A percentile compares a stretch with the other conserved stretches of the same genome.
phyloP scores from a whole-genome alignment of 1,139 yeast species.

The Meyerozyma athensensis region DNA sequence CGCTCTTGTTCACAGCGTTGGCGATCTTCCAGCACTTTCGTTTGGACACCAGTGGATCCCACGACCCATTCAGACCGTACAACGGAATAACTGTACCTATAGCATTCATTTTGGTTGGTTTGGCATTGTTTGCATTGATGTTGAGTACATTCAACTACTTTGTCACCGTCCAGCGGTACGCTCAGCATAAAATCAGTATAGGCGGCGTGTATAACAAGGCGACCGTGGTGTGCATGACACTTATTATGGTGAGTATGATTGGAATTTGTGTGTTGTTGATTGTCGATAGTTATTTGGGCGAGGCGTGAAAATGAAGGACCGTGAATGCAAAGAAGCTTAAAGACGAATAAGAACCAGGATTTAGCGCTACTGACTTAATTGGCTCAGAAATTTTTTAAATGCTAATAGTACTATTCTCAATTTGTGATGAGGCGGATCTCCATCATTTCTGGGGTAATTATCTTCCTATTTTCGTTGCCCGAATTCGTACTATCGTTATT shows the following conservation, averaged over 20 bases:
- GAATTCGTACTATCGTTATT: too few species aligned
- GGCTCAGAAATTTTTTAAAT: too few species aligned
- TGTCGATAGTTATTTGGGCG: conserved; percentile 33
- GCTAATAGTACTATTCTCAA: too few species aligned
- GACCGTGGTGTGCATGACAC: conserved; percentile 35
- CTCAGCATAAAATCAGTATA: conserved; percentile 38
- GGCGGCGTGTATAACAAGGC: conserved; percentile 33
- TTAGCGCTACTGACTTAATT: neutral
- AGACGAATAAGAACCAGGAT: neutral
- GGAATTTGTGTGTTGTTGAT: conserved; percentile 41
- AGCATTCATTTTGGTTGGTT: conserved; percentile 33
- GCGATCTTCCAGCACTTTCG: conserved; percentile 50
- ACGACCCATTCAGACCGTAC: neutral
- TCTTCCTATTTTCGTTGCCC: too few species aligned
- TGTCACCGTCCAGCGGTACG: conserved; percentile 42
- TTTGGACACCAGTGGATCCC: conserved; percentile 28
- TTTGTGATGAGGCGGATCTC: too few species aligned
- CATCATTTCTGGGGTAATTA: too few species aligned
- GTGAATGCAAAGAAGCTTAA: too few species aligned
- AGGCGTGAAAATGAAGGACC: neutral
- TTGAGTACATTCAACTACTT: conserved; percentile 44
- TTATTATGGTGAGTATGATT: conserved; percentile 38
- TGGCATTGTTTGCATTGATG: conserved; percentile 38
- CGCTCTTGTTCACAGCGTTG: conserved; percentile 47
- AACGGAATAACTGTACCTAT: conserved; percentile 26